Percentiles rank a stretch among this genome's conserved stretches.
phyloP scores from a whole-genome alignment of 208 protist genomes.

The Trypanosomatidae sp. region DNA sequence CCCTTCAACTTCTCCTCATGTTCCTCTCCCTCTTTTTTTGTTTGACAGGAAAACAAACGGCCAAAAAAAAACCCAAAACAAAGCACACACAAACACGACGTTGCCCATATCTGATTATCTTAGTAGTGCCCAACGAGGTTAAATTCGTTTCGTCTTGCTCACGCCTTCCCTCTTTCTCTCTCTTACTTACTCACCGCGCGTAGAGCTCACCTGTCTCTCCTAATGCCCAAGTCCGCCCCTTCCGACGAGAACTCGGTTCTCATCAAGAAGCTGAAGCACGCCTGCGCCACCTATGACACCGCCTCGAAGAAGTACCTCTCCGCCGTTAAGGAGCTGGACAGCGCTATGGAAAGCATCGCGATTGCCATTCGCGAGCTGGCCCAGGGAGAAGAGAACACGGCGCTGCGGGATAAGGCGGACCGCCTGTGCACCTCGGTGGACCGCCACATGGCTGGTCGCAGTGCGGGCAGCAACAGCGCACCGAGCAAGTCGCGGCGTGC shows the following conservation, averaged over 20 bases:
- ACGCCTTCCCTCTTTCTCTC: too few species aligned
- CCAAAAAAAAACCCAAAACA: too few species aligned
- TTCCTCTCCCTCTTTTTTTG: too few species aligned
- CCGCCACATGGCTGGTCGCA: conserved; percentile 29
- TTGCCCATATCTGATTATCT: too few species aligned
- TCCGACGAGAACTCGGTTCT: conserved; percentile 35
- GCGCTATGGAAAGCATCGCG: conserved; percentile 44
- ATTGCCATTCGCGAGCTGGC: conserved; percentile 57
- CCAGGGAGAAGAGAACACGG: conserved; percentile 35
- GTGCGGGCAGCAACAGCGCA: not conserved
- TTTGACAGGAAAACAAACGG: too few species aligned
- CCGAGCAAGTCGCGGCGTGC: conserved; percentile 8
- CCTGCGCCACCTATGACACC: conserved; percentile 44
- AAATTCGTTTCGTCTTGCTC: too few species aligned
- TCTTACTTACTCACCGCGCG: too few species aligned
- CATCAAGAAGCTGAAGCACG: conserved; percentile 55
- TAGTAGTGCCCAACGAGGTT: too few species aligned
- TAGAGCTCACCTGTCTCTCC: too few species aligned
- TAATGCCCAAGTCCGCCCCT: conserved; percentile 7
- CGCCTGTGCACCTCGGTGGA: conserved; percentile 44
- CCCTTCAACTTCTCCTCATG: too few species aligned
- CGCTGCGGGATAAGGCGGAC: conserved; percentile 23
- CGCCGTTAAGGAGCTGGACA: conserved; percentile 58
- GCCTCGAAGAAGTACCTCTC: conserved; percentile 57
- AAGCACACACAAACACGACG: too few species aligned